phyloP scores from a whole-genome alignment of 768 basidiomycete species.

The Calocybe gangraenosa region DNA sequence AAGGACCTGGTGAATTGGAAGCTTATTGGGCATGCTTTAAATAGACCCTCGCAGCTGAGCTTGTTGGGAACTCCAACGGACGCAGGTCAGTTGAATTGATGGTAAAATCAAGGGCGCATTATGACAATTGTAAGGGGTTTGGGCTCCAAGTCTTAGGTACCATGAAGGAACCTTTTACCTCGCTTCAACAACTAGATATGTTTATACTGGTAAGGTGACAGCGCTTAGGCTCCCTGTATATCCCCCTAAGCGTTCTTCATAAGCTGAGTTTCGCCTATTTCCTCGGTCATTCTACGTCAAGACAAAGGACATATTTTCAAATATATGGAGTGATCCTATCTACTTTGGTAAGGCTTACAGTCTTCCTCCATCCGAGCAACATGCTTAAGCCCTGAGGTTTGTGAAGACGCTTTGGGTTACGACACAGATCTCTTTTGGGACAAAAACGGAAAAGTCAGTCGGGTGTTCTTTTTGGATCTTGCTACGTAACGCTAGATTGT shows the following conservation, averaged over 20 bases:
- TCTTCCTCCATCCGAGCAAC: not conserved
- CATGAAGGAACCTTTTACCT: constrained; percentile 32
- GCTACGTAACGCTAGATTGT: not conserved
- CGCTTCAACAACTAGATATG: constrained; percentile 32
- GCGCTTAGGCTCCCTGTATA: not conserved
- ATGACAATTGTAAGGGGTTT: constrained; percentile 21
- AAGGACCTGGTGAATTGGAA: constrained; percentile 31
- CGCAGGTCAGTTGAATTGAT: constrained; percentile 23
- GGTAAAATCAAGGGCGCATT: not conserved
- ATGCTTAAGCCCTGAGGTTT: not conserved
- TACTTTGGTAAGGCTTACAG: constrained; percentile 32
- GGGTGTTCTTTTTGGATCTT: not conserved
- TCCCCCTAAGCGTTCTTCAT: not conserved
- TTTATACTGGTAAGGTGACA: constrained; percentile 29
- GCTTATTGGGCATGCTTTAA: constrained; percentile 34
- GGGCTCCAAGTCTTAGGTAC: constrained; percentile 33
- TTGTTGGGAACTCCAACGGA: constrained; percentile 34
- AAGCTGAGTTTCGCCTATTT: constrained; percentile 34
- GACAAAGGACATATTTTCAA: constrained; percentile 33
- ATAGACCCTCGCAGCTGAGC: constrained; percentile 29
- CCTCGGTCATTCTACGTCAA: constrained; percentile 36
- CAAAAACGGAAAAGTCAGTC: constrained; percentile 28
- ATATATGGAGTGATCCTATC: constrained; percentile 36
- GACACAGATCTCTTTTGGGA: constrained; percentile 41
- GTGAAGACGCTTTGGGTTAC: constrained; percentile 33